These are phyloP conservation scores for Petunia secreta DNA, from an alignment of 257 asterid species.

Conservation along the genomic window DNA sequence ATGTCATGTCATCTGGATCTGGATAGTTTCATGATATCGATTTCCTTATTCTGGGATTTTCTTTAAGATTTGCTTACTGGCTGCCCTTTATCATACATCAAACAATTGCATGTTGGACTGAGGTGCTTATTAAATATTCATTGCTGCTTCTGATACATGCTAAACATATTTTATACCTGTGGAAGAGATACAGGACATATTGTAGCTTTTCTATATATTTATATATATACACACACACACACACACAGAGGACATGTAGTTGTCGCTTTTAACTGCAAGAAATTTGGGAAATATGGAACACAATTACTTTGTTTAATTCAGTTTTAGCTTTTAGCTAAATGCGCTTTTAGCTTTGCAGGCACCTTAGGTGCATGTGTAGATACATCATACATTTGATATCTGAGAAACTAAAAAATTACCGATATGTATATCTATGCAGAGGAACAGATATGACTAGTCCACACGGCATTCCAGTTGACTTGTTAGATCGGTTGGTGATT, in stretches of 20 bases:
- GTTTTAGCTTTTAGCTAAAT: not conserved
- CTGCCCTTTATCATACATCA: not conserved
- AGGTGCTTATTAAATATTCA: not conserved
- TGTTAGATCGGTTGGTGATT: conserved; percentile 85
- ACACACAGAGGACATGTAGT: not conserved
- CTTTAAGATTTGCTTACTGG: not conserved
- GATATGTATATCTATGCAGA: conserved; percentile 44
- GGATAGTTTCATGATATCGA: not conserved
- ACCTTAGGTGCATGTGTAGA: not conserved
- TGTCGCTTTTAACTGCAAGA: not conserved
- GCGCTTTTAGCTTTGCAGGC: not conserved
- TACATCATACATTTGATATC: not conserved
- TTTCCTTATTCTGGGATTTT: not conserved
- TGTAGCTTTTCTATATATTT: not conserved
- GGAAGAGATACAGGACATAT: not conserved
- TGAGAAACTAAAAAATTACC: not conserved
- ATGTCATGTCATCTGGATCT: no score
- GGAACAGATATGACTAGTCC: conserved; percentile 97
- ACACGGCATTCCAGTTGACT: conserved; percentile 95
- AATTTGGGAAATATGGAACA: not conserved
- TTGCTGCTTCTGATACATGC: not conserved
- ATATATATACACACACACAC: no score
- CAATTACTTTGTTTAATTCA: not conserved
- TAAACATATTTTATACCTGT: not conserved
- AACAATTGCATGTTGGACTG: not conserved